Percentiles rank a stretch among this genome's conserved stretches.
These are phyloP conservation scores for Claviceps citrina DNA, from an alignment of 2,329 filamentous ascomycete genomes.

Conservation along the genomic window DNA sequence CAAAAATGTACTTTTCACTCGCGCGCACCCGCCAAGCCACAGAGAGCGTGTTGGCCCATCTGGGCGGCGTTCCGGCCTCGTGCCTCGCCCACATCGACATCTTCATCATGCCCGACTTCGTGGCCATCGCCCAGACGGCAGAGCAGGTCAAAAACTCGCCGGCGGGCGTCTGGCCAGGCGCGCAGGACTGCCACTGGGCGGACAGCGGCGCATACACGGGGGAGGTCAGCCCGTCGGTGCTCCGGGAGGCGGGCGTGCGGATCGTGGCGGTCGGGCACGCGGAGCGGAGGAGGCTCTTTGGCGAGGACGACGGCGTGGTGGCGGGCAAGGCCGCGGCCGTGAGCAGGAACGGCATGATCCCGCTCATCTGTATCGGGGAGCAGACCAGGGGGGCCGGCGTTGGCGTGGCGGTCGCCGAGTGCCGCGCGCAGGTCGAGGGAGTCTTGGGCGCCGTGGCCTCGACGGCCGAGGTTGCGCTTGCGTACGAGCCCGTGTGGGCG, in stretches of 20 bases:
- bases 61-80: constrained; percentile 26
- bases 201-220: constrained; percentile 62
- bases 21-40: constrained; percentile 44
- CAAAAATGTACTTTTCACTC: constrained; percentile 69
- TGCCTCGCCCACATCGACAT: constrained; percentile 43
- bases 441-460: constrained; percentile 46
- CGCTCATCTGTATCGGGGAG: constrained; percentile 72
- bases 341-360: constrained; percentile 53
- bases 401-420: constrained; percentile 51
- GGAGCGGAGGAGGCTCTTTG: constrained; percentile 56
- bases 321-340: constrained; percentile 56
- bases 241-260: constrained; percentile 51
- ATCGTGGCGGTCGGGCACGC: constrained; percentile 73
- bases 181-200: constrained; percentile 61
- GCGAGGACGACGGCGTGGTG: constrained; percentile 55
- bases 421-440: constrained; percentile 46
- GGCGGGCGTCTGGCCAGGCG: constrained; percentile 42
- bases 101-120: constrained; percentile 65
- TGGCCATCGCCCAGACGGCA: constrained; percentile 44
- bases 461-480: constrained; percentile 56
- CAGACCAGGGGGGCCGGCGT: constrained; percentile 33
- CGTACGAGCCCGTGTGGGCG: constrained; percentile 82
- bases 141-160: constrained; percentile 27
- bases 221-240: constrained; percentile 53
- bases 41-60: constrained; percentile 29